A percentile compares a stretch with the other conserved stretches of the same genome.
Conservation (phyloP, 257 asterid species). For the Craterostigma plantagineum region DNA sequence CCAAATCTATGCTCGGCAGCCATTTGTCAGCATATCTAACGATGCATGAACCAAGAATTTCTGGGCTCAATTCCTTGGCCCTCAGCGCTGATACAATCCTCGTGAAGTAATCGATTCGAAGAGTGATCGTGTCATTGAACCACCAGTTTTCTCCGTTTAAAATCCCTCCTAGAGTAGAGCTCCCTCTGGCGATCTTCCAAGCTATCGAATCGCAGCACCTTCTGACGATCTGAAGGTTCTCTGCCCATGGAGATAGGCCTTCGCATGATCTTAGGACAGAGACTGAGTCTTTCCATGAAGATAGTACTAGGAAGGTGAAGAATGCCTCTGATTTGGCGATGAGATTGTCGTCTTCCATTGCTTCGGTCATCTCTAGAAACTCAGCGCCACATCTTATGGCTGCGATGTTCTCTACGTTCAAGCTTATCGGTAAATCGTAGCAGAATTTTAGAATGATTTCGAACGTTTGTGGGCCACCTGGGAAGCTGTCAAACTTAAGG, state of each 20-base stretch:
- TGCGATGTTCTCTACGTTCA: constrained; percentile 42
- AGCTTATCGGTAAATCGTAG: constrained; percentile 37
- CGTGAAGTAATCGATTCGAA: constrained; percentile 48
- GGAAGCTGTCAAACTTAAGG: constrained; percentile 45
- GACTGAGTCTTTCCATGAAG: constrained; percentile 65
- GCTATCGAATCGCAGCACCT: constrained; percentile 67
- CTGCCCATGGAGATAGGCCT: constrained; percentile 66
- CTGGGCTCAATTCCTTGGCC: constrained; percentile 41
- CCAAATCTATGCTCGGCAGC: constrained; percentile 28
- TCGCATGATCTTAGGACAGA: constrained; percentile 49
- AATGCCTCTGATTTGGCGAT: constrained; percentile 62
- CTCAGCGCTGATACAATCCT: constrained; percentile 46
- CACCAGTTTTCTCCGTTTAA: constrained; percentile 34
- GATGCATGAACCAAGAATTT: constrained; percentile 43
- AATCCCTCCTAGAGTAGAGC: constrained; percentile 16
- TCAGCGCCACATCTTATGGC: constrained; percentile 73
- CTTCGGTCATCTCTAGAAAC: constrained; percentile 69
- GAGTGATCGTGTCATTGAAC: constrained; percentile 44
- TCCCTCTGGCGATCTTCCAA: constrained; percentile 37
- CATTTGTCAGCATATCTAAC: constrained; percentile 44
- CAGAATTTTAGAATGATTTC: constrained; percentile 43
- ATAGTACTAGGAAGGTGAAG: constrained; percentile 62
- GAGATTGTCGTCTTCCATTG: constrained; percentile 64
- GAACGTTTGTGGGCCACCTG: constrained; percentile 69
- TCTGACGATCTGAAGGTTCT: constrained; percentile 70